Evolutionary conservation across 139 green algal genomes (phyloP), one percentile per base, ranked within the genome.

Genomic region (Eudorina sp.): DNA sequence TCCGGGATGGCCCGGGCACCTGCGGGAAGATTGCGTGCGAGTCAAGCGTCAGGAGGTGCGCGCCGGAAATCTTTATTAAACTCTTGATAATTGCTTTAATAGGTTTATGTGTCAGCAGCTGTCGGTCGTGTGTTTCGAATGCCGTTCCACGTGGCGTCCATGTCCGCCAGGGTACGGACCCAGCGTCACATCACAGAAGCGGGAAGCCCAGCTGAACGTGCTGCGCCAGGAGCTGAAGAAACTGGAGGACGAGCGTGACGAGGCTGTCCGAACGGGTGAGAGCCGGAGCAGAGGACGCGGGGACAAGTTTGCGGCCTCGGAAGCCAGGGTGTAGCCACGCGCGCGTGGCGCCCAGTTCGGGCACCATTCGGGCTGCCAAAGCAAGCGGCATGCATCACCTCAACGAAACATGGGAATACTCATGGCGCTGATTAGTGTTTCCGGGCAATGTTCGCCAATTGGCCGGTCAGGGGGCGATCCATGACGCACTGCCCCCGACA

Each of bases 191-290:
- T 31, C 66, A 29, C 66, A 75, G 31, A 75, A 75, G n/a, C 53
- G 77, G 36, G 77, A 84, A 40, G 77, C 77, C 21, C 31, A 66
- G 43, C 64, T 87, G 16, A 45, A 87, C 31, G 19, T 41, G 11
- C 62, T 87, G 9, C 81, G 81, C 3, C 34, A 53, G 58, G 79
- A 90, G 53, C 73, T 93, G 0, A 46, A 66, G 36, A 51, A 74
- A 0, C 79, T 93, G 2, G 90, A 93, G 58, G 88, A 81, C 29
- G 90, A 93, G 81, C 89, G 90, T 0, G 90, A 93, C 81, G 76
- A 83, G 40, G 90, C 90, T 0, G 86, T 93, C 1, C 48, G 48
- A 6, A 89, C 73, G 27, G 90, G 90, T 93, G 45, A 53, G 87
- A 7, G 16, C 13, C 4, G 4, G 18, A 34, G 19, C 14, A 7